These are phyloP conservation scores for Kondoa malvinella DNA, from an alignment of 768 basidiomycete genomes.

Conservation along the genomic window DNA sequence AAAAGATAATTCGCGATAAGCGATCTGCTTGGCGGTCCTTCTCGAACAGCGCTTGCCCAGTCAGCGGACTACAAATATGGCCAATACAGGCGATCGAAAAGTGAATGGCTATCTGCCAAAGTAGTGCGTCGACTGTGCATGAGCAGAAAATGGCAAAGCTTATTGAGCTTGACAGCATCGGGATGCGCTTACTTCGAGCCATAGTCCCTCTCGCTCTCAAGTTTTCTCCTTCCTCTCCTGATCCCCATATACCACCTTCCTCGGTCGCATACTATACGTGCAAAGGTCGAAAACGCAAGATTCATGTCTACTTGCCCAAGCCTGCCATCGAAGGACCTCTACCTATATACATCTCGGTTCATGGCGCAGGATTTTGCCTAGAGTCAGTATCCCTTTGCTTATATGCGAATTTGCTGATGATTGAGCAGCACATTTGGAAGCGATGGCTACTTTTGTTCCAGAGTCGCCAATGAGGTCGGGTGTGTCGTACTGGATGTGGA, in stretches of 20 bases:
- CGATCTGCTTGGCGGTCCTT: no score
- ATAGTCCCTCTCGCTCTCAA: background rate
- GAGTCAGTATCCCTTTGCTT: no score
- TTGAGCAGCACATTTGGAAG: background rate
- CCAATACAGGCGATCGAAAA: background rate
- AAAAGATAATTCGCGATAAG: no score
- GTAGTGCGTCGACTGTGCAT: no score
- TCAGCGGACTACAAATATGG: no score
- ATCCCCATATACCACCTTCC: background rate
- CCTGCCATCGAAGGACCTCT: background rate
- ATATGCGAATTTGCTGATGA: no score
- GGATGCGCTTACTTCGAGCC: background rate
- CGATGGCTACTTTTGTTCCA: background rate
- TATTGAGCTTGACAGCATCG: no score
- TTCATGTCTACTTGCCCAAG: background rate
- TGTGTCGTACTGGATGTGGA: background rate
- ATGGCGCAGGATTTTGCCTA: background rate
- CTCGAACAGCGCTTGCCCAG: no score
- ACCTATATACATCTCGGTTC: background rate
- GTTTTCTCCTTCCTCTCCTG: background rate
- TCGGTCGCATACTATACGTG: background rate
- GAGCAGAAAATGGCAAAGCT: no score
- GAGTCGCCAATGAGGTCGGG: background rate
- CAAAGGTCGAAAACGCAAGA: background rate
- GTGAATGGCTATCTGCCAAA: background rate